Evolutionary conservation across 306 rosid species (phyloP), one percentile per base, ranked within the genome.

Genomic region (Acacia confusa): DNA sequence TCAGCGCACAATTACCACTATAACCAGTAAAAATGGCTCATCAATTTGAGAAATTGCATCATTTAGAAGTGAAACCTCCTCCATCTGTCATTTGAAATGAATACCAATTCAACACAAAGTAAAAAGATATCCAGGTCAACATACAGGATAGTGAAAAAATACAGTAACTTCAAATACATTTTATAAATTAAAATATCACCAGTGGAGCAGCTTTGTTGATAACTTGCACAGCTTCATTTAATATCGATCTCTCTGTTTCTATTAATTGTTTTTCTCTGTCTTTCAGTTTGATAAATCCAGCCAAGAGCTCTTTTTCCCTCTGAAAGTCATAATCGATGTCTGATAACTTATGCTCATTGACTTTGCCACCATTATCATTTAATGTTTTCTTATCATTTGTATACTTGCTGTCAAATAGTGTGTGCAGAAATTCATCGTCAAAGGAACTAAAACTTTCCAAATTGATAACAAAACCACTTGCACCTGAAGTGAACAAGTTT

Each of bases 1-100:
- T 93, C 97, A 92, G 98, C 98, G 81, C 98, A 90, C 94, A 92
- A 95, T 95, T 95, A 95, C 99, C 98, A 91, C 97, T 90, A 95
- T 92, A 89, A 90, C 98, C 99, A 95, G 95, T 84, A 87, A 87
- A 93, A 95, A 93, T 36, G 99, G 98, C 93, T 95, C 93, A 85
- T 95, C 98, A 83, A 95, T 90, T 80, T 90, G 99, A 84, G 99
- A 88, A 79, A 92, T 89, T 66, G 97, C 94, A 85, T 93, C 98
- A 36, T 69, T 79, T 32, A 95, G 99, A 89, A 95, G 98, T 53
- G 96, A 92, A 85, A 93, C 93, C 90, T 92, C 99, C 93, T 87
- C 98, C 99, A 93, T 95, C 99, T 95, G 98, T 76, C 90, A 90
- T 84, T 69, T 74, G 85, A 89, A 87, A 88, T 84, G 81, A 83